Percentiles rank a stretch among this genome's conserved stretches.
These are phyloP conservation scores for Epichloe typhina DNA, from an alignment of 2,329 filamentous ascomycete genomes.

Conservation along the genomic window DNA sequence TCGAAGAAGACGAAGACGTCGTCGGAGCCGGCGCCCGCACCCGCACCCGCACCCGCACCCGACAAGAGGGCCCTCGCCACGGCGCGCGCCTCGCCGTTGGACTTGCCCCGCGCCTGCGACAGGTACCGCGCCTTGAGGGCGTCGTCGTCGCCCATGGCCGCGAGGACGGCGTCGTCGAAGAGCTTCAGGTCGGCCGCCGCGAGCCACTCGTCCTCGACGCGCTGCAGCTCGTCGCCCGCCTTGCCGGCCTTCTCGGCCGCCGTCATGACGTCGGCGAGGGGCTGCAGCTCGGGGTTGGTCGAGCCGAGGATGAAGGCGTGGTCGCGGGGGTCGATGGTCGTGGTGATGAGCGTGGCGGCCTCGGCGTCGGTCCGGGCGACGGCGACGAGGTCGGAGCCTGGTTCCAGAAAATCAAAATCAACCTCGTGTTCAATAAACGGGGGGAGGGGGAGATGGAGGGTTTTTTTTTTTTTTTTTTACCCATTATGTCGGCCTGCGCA, in stretches of 20 bases:
- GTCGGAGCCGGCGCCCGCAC: too few relatives aligned
- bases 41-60: too few relatives aligned
- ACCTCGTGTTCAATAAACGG: too few relatives aligned
- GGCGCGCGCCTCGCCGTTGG: conserved; percentile 66
- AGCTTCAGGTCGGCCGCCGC: conserved; percentile 67
- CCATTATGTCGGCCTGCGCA: conserved; percentile 98
- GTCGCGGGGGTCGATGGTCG: conserved; percentile 89
- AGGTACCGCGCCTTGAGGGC: conserved; percentile 52
- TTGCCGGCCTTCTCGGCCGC: conserved; percentile 75
- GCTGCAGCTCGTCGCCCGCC: conserved; percentile 66
- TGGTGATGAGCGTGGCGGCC: conserved; percentile 92
- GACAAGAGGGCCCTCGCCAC: conserved; percentile 53
- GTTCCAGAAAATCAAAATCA: too few relatives aligned
- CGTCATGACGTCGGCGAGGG: conserved; percentile 83
- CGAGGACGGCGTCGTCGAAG: conserved; percentile 80
- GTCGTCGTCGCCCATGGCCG: conserved; percentile 59
- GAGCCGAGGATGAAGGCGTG: conserved; percentile 84
- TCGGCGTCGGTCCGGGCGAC: conserved; percentile 95
- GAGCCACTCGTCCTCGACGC: conserved; percentile 84
- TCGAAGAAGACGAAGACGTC: conserved; percentile 59
- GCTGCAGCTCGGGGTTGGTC: conserved; percentile 74
- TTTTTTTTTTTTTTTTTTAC: too few relatives aligned
- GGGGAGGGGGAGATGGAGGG: too few relatives aligned
- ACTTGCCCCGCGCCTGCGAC: conserved; percentile 63
- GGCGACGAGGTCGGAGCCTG: conserved; percentile 71